phyloP scores from a whole-genome alignment of 2,329 filamentous ascomycete genomes.

The Gremmenia infestans region DNA sequence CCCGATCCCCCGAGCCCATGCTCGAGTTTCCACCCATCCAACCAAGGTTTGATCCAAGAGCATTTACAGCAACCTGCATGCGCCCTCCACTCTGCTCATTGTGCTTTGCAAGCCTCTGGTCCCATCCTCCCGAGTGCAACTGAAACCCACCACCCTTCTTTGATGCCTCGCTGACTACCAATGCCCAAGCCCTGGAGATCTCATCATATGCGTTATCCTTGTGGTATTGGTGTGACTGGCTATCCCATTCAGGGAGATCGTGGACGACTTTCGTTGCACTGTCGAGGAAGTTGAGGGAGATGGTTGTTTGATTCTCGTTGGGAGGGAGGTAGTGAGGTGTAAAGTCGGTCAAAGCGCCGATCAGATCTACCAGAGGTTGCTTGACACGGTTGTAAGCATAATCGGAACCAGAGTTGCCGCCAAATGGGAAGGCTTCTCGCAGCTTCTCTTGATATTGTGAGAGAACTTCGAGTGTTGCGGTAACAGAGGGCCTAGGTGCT shows the following conservation, averaged over 20 bases:
- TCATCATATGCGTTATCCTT: constrained; percentile 97
- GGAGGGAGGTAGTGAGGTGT: constrained; percentile 94
- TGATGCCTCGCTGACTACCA: constrained; percentile 84
- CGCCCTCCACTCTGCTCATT: constrained; percentile 81
- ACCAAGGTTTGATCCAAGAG: constrained; percentile 67
- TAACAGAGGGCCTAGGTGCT: constrained; percentile 81
- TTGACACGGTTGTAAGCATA: constrained; percentile 94
- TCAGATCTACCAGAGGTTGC: constrained; percentile 70
- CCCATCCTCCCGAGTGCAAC: constrained; percentile 87
- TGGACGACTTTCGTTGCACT: constrained; percentile 88
- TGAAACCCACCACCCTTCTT: constrained; percentile 90
- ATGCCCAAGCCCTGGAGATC: constrained; percentile 85
- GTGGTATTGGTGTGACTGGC: constrained; percentile 80
- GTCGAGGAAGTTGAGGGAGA: constrained; percentile 83
- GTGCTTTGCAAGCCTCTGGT: constrained; percentile 79
- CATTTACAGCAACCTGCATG: constrained; percentile 72
- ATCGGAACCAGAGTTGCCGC: constrained; percentile 79
- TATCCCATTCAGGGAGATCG: constrained; percentile 84
- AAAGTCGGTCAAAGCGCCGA: constrained; percentile 89
- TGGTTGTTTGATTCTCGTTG: constrained; percentile 75
- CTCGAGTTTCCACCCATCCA: constrained; percentile 59
- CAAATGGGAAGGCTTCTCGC: constrained; percentile 74
- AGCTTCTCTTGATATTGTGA: constrained; percentile 75
- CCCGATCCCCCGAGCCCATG: constrained; percentile 36
- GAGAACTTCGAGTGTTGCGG: constrained; percentile 74